Percentiles rank a stretch among this genome's conserved stretches.
Conservation (phyloP, 129 eudicot species). For the Arctium minus region DNA sequence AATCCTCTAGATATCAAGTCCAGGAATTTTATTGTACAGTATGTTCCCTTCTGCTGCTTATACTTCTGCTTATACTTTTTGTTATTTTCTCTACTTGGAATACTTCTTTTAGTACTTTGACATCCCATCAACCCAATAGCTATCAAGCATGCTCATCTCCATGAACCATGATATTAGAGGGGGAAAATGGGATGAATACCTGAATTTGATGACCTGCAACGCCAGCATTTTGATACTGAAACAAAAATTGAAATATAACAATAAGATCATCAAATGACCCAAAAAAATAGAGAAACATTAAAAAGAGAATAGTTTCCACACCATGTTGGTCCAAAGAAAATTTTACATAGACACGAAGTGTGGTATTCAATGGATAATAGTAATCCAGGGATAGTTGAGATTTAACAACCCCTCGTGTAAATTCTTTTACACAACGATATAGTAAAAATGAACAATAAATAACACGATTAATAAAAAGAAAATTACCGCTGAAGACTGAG, state of each 20-base stretch:
- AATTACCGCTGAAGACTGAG: slow-evolving; percentile 54
- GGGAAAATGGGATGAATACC: slow-evolving; percentile 31
- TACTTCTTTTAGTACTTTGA: background rate
- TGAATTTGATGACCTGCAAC: slow-evolving; percentile 52
- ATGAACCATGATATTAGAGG: background rate
- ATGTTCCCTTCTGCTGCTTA: background rate
- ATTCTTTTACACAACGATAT: background rate
- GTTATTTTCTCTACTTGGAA: background rate
- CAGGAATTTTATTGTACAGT: background rate
- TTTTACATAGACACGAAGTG: background rate
- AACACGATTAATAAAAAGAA: background rate
- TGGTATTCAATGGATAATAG: background rate
- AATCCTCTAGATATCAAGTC: background rate
- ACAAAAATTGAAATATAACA: slow-evolving; percentile 3
- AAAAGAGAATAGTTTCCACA: background rate
- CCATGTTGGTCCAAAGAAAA: background rate
- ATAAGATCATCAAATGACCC: background rate
- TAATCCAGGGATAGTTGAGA: background rate
- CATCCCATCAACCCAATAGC: background rate
- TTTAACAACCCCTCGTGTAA: background rate
- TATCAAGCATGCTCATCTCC: background rate
- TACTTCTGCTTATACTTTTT: background rate
- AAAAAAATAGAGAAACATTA: background rate
- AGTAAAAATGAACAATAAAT: background rate
- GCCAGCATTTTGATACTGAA: slow-evolving; percentile 69